These are phyloP conservation scores for Hondaea fermentalgiana DNA, from an alignment of 108 stramenopile genomes.

Conservation along the genomic window DNA sequence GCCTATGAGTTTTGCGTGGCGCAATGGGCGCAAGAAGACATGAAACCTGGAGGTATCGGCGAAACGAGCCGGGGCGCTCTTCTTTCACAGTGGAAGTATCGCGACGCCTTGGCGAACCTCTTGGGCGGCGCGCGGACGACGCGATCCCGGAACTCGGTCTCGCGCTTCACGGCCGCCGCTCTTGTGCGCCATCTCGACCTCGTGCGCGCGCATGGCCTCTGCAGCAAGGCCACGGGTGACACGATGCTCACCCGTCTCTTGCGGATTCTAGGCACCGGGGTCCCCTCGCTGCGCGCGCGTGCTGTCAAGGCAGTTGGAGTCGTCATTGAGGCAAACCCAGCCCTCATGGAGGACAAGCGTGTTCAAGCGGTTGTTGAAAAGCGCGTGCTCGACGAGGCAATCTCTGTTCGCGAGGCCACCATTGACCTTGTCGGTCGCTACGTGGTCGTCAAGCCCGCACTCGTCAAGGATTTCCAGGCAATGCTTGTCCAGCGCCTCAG, in stretches of 20 bases:
- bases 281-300: not conserved
- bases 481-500: slow-evolving; percentile 35
- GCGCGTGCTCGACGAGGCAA: slow-evolving; percentile 24
- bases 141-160: not conserved
- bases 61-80: not conserved
- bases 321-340: not conserved
- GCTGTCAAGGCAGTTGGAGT: not conserved
- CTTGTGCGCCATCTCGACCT: not conserved
- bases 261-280: not conserved
- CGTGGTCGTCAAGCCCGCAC: slow-evolving; percentile 21
- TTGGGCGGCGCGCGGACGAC: not conserved
- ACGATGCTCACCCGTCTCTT: not conserved
- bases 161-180: not conserved
- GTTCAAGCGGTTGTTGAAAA: not conserved
- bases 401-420: slow-evolving; percentile 38
- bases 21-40: not conserved
- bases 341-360: not conserved
- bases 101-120: not conserved
- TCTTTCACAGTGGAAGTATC: not conserved
- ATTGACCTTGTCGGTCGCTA: slow-evolving; percentile 42
- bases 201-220: not conserved
- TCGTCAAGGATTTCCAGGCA: slow-evolving; percentile 27
- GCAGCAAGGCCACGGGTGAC: not conserved
- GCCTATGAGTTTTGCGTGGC: slow-evolving; percentile 1
- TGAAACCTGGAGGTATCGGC: not conserved